Percentiles rank a stretch among this genome's conserved stretches.
Conservation (phyloP, 1,284 basidiomycete genomes). For the Cryptococcus neoformans region DNA sequence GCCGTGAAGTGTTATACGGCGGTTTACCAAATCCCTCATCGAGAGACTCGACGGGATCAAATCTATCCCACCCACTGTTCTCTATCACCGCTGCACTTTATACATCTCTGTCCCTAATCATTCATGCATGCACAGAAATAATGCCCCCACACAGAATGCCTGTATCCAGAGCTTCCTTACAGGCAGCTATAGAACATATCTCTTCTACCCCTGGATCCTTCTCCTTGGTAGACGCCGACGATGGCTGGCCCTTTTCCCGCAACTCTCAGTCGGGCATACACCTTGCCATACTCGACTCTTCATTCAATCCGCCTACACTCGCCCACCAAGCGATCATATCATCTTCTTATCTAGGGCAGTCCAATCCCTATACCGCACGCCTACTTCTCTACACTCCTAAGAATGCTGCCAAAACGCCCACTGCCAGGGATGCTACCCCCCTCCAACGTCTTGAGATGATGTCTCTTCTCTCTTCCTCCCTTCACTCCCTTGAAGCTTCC, state of each 20-base stretch:
- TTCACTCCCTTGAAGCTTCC: background rate
- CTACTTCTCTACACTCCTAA: conserved; percentile 79
- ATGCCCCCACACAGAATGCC: background rate
- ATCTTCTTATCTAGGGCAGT: conserved; percentile 2
- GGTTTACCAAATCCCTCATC: no score
- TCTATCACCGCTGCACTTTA: background rate
- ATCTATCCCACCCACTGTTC: background rate
- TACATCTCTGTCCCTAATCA: background rate
- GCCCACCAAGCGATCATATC: conserved; percentile 78
- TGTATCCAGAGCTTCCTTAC: background rate
- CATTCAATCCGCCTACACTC: conserved; percentile 88
- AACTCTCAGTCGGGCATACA: conserved; percentile 15
- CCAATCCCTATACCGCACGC: conserved; percentile 62
- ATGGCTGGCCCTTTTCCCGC: conserved; percentile 6
- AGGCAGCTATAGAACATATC: conserved; percentile 7
- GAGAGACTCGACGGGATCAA: background rate
- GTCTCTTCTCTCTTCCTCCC: conserved; percentile 52
- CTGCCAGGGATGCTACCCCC: conserved; percentile 66
- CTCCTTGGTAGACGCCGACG: conserved; percentile 5
- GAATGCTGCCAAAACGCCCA: conserved; percentile 83
- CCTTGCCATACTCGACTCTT: conserved; percentile 74
- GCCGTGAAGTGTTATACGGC: no score
- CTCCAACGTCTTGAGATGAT: conserved; percentile 81
- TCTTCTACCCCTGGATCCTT: conserved; percentile 9
- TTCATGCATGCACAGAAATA: background rate